These are phyloP conservation scores for Helminthosporium solani DNA, from an alignment of 2,329 filamentous ascomycete species.

Conservation along the genomic window DNA sequence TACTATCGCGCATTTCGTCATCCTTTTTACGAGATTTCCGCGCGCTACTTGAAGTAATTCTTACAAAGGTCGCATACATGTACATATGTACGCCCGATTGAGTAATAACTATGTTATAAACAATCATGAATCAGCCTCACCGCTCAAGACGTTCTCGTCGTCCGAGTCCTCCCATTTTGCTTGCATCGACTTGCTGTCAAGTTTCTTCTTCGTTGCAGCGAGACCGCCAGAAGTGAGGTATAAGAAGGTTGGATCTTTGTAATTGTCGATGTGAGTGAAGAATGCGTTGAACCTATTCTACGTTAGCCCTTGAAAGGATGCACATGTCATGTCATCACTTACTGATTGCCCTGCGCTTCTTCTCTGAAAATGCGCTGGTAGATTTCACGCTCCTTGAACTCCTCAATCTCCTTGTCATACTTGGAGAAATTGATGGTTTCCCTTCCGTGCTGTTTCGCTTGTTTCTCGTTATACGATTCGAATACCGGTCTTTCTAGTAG, in stretches of 20 bases:
- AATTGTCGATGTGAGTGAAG: constrained; percentile 54
- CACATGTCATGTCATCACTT: constrained; percentile 47
- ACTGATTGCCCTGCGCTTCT: constrained; percentile 85
- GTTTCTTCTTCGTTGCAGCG: constrained; percentile 44
- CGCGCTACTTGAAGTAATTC: too few species aligned
- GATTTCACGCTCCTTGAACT: constrained; percentile 90
- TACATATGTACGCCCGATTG: too few species aligned
- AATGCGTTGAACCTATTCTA: constrained; percentile 47
- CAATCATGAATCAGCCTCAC: too few species aligned
- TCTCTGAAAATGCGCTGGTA: constrained; percentile 89
- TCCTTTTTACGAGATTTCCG: too few species aligned
- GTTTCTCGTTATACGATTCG: constrained; percentile 78
- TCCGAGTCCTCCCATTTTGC: constrained; percentile 37
- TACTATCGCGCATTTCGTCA: too few species aligned
- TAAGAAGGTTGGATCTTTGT: constrained; percentile 51
- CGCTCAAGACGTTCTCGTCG: constrained; percentile 38
- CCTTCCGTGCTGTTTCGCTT: constrained; percentile 62
- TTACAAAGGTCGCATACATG: too few species aligned
- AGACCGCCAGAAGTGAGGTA: constrained; percentile 53
- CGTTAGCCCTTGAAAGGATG: constrained; percentile 11
- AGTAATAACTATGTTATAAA: too few species aligned
- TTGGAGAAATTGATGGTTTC: constrained; percentile 76
- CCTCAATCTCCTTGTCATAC: constrained; percentile 74
- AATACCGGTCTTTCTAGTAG: constrained; percentile 91
- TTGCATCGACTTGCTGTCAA: constrained; percentile 30